Base-by-base conservation (phyloP, 257 asterid species). In the Solanum commersonii region DNA sequence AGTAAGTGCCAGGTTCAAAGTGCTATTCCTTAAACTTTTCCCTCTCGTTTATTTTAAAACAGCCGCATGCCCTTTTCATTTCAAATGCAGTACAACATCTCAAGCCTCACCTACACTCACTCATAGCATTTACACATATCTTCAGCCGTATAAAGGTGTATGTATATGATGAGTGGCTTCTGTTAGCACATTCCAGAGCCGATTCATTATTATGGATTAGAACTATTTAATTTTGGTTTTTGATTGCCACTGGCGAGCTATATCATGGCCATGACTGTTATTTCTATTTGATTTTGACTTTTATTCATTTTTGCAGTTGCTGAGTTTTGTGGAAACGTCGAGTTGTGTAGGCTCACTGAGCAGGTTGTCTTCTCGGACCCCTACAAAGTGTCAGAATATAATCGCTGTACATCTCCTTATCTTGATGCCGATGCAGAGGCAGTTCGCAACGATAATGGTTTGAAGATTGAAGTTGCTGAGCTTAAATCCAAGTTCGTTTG, bases 301-400 rank as follows among this genome's bases (percentile, higher is more conserved):
- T 52, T 20, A 56, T 56, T 84, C 84, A 86, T 89, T 92, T 70
- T 12, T 90, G 90, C 99, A 97, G 99, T 97, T 90, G 96, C 99
- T 87, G 95, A 97, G 90, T 97, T 84, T 90, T 97, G 99, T 91
- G 98, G 94, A 83, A 97, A 97, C 37, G 95, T 97, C 92, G 98
- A 96, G 94, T 81, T 96, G 88, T 96, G 99, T 93, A 93, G 98
- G 91, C 99, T 95, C 88, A 97, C 99, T 5, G 99, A 96, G 89
- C 98, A 97, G 88, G 99, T 96, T 88, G 93, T 95, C 86, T 97
- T 97, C 91, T 97, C 99, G 15, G 99, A 97, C 87, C 99, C 99
- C 4, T 97, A 96, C 92, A 95, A 94, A 91, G 96, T 93, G 82
- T 96, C 99, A 22, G 92, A 95, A 83, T 94, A 92, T 86, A 97